A percentile compares a stretch with the other conserved stretches of the same genome.
Conservation (phyloP, 805 yeast genomes). For the Zygosaccharomyces bisporus region DNA sequence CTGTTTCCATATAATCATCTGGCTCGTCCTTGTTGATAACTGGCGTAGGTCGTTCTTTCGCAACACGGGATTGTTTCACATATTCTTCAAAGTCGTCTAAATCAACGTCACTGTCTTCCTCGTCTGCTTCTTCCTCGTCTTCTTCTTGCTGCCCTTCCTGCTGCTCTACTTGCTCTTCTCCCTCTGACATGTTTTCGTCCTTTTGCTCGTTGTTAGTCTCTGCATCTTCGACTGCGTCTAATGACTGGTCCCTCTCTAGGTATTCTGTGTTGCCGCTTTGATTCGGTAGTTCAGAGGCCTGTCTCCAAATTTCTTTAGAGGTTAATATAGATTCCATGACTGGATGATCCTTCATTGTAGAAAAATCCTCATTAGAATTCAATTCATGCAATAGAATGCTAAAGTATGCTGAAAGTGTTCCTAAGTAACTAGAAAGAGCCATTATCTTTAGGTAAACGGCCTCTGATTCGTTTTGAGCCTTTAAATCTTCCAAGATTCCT, state of each 20-base stretch:
- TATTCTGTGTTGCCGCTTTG: conserved; percentile 26
- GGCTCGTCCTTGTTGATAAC: conserved; percentile 18
- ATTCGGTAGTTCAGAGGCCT: conserved; percentile 56
- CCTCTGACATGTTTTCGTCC: conserved; percentile 23
- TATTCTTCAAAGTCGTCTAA: conserved; percentile 48
- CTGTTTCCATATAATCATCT: conserved; percentile 66
- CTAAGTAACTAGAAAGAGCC: conserved; percentile 76
- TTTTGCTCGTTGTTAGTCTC: conserved; percentile 13
- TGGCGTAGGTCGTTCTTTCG: conserved; percentile 39
- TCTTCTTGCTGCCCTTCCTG: conserved; percentile 22
- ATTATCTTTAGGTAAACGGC: conserved; percentile 50
- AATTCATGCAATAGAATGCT: conserved; percentile 63
- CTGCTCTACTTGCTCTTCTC: conserved; percentile 26
- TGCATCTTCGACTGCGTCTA: conserved; percentile 23
- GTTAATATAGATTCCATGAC: conserved; percentile 84
- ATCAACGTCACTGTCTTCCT: conserved; percentile 27
- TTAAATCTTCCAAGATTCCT: conserved; percentile 41
- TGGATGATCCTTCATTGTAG: conserved; percentile 76
- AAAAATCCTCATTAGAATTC: conserved; percentile 49
- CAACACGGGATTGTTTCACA: conserved; percentile 49
- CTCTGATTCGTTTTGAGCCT: conserved; percentile 32
- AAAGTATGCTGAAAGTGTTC: conserved; percentile 73
- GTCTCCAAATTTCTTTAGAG: conserved; percentile 86
- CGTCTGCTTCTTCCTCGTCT: conserved; percentile 27
- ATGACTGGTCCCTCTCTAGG: conserved; percentile 14